Evolutionary conservation across 768 basidiomycete species (phyloP), one percentile per base, ranked within the genome.

Genomic region (Gymnopilus junonius): DNA sequence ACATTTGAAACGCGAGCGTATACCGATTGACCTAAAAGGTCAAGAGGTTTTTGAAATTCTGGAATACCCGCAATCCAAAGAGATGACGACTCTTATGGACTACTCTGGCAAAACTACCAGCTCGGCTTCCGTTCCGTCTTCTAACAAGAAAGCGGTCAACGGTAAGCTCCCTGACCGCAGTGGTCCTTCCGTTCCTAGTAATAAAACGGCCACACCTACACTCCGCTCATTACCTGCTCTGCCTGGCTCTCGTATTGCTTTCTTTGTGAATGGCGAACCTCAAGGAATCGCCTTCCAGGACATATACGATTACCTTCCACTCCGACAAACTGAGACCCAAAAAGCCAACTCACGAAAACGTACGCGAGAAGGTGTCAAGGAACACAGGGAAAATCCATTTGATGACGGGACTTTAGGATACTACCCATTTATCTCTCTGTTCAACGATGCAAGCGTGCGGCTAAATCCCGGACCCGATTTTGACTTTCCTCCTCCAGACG

Each of bases 391-490:
- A 76, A 95, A 95, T 65, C 85, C 85, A 2, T 93, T 94, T 69
- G 95, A 99, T 73, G 97, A 99, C 73, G 97, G 97, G 20, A 89
- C 91, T 20, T 79, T 97, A 6, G 97, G 97, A 1, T 99, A 99
- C 76, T 99, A 95, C 73, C 95, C 97, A 0, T 90, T 98, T 79
- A 86, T 97, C 66, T 97, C 94, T 4, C 81, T 97, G 37, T 99
- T 94, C 80, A 96, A 95, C 70, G 90, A 91, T 63, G 97, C 94
- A 0, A 86, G 87, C 62, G 91, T 95, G 12, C 83, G 75, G 50
- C 82, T 97, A 61, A 98, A 99, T 71, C 87, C 95, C 17, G 97
- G 97, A 0, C 97, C 97, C 0, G 74, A 89, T 63, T 99, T 96
- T 69, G 84, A 86, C 8, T 92, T 83, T 68, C 85, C 92, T 1